phyloP scores from a whole-genome alignment of 2,329 filamentous ascomycete genomes.

The Xylariaceae sp. region DNA sequence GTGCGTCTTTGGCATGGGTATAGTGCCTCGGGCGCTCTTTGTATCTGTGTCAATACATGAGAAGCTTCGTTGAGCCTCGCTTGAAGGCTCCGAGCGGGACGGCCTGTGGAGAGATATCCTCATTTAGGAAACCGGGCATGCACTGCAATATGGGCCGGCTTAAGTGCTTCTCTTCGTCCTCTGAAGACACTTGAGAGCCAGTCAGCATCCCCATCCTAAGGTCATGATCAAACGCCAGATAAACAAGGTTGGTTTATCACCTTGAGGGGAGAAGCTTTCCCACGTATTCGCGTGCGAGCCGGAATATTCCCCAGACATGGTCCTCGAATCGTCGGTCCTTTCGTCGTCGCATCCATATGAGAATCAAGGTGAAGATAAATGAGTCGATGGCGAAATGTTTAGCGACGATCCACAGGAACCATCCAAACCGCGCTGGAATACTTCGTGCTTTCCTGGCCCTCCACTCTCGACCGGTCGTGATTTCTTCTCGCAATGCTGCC shows the following conservation, averaged over 20 bases:
- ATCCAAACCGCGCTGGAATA: constrained; percentile 63
- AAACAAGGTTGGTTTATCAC: constrained; percentile 32
- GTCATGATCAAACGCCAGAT: not conserved
- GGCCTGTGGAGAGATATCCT: not conserved
- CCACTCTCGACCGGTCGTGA: constrained; percentile 70
- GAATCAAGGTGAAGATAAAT: constrained; percentile 57
- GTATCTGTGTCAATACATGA: not conserved
- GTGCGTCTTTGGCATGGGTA: not conserved
- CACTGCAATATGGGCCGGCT: not conserved
- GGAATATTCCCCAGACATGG: constrained; percentile 60
- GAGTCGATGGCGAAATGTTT: constrained; percentile 73
- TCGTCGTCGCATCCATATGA: constrained; percentile 67
- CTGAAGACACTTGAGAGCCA: not conserved
- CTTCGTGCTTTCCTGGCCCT: constrained; percentile 59
- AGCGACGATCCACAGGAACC: constrained; percentile 61
- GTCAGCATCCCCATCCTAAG: not conserved
- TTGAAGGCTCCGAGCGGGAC: not conserved
- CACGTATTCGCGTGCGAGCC: constrained; percentile 52
- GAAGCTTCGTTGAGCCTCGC: not conserved
- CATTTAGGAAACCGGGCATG: not conserved
- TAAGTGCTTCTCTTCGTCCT: not conserved
- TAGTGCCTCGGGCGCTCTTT: not conserved
- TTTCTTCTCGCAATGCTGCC: constrained; percentile 84
- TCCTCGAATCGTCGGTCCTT: constrained; percentile 69
- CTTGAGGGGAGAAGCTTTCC: constrained; percentile 54